Evolutionary conservation across 2,329 filamentous ascomycete genomes (phyloP), one percentile per base, ranked within the genome.

Genomic region (Penicillium psychrosexuale): DNA sequence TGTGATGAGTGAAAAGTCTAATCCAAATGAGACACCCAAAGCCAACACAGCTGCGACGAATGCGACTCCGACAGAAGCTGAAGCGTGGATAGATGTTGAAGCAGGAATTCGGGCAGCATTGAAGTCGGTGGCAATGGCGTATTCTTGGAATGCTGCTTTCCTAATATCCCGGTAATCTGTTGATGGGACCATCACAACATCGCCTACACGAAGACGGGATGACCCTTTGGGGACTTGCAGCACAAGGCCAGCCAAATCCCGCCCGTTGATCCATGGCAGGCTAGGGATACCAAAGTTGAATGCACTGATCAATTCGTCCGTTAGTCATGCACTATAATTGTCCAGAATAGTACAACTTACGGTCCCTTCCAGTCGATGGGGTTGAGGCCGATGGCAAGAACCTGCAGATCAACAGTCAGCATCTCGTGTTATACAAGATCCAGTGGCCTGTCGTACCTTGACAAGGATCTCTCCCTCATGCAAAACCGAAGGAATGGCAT

Each of bases 291-390:
- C 85, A 66, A 89, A 90, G 58, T 85, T 85, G 66, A 82, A 90
- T 64, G 88, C 87, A 11, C 86, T 88, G 33, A 8, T 22, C 33
- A 1, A 3, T 24, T 24, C 9, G 19, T 38, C 13, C 5, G 33
- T 57, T 46, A 57, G 51, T 24, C 8, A 24, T 28, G 27, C 9
- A 15, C 1, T n/a, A 33, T 33, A 3, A 8, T 4, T 33, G 6
- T 0, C n/a, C 6, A 34, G 9, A 13, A 39, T 5, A 30, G 19
- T 17, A 27, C 36, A 11, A 77, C 83, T 62, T 75, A 88, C 86
- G 86, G 84, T 56, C 84, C 81, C 75, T 89, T 89, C 84, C 84
- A 89, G 68, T 90, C 89, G 52, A 91, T 88, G 0, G 89, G 89
- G 63, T 91, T 91, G 36, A 91, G 73, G 0, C 88, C 88, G 62